Conservation (phyloP, 2,329 filamentous ascomycete species). For the Penicillium psychrosexuale region DNA sequence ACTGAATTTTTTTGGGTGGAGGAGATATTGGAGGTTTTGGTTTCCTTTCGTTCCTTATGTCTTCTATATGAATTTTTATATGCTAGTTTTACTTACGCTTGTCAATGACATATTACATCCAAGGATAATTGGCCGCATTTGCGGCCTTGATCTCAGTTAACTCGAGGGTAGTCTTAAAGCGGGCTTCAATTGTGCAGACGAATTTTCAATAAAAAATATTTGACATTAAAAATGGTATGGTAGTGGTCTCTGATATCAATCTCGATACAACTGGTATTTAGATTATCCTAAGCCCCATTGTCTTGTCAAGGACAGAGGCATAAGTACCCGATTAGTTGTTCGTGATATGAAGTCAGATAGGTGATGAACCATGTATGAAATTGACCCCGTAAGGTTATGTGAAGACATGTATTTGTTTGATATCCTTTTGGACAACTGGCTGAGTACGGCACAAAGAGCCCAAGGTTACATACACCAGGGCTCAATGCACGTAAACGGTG, state of each 20-base stretch:
- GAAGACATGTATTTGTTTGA: neutral
- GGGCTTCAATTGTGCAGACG: too few relatives aligned
- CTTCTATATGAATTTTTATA: conserved; percentile 1
- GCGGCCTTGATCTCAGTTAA: too few relatives aligned
- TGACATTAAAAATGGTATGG: neutral
- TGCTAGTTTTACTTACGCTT: conserved; percentile 8
- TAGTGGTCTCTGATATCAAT: neutral
- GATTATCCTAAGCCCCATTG: neutral
- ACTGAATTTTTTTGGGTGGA: conserved; percentile 5
- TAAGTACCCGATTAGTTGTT: neutral
- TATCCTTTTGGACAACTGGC: neutral
- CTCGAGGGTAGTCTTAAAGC: too few relatives aligned
- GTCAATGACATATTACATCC: neutral
- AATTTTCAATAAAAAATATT: too few relatives aligned
- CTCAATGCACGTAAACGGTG: neutral
- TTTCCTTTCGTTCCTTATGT: conserved; percentile 1
- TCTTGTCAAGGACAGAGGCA: neutral
- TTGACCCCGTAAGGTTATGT: neutral
- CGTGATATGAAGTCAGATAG: neutral
- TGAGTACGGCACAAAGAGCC: neutral
- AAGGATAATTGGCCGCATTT: too few relatives aligned
- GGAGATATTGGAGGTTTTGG: neutral
- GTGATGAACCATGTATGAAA: too few relatives aligned
- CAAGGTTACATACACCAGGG: neutral
- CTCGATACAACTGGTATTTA: neutral